These are phyloP conservation scores for Saururus chinensis DNA, from an alignment of 164 flowering plant genomes.

Conservation along the genomic window DNA sequence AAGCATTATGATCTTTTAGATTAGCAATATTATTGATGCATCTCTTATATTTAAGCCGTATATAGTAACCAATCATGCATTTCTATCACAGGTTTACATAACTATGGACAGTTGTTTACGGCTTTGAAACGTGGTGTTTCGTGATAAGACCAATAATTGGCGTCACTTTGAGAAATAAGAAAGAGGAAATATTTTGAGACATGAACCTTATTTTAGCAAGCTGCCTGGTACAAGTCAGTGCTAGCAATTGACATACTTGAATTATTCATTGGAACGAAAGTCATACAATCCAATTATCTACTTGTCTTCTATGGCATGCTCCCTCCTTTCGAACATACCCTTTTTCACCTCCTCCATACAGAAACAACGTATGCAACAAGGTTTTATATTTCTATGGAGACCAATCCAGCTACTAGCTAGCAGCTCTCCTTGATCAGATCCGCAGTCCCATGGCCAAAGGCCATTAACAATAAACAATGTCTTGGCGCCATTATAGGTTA, in stretches of 20 bases:
- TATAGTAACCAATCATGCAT: too few species aligned
- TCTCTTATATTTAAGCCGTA: neutral
- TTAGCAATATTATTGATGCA: too few species aligned
- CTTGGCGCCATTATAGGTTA: slow-evolving; percentile 8
- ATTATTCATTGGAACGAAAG: neutral
- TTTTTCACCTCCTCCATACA: neutral
- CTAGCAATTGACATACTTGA: neutral
- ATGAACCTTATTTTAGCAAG: neutral
- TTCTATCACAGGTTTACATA: neutral
- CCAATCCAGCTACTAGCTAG: neutral
- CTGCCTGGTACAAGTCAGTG: neutral
- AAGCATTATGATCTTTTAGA: neutral
- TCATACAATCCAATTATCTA: neutral
- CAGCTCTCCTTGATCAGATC: slow-evolving; percentile 7
- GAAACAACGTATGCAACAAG: neutral
- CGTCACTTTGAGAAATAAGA: neutral
- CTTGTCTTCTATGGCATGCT: neutral
- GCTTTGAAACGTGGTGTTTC: neutral
- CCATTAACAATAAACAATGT: slow-evolving; percentile 5
- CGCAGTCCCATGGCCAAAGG: neutral
- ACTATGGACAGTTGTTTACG: neutral
- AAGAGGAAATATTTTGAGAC: neutral
- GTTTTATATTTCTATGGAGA: neutral
- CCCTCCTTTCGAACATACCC: slow-evolving; percentile 2
- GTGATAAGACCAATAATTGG: slow-evolving; percentile 3